Conservation (phyloP, 768 basidiomycete species). For the Rhizopogon vinicolor region DNA sequence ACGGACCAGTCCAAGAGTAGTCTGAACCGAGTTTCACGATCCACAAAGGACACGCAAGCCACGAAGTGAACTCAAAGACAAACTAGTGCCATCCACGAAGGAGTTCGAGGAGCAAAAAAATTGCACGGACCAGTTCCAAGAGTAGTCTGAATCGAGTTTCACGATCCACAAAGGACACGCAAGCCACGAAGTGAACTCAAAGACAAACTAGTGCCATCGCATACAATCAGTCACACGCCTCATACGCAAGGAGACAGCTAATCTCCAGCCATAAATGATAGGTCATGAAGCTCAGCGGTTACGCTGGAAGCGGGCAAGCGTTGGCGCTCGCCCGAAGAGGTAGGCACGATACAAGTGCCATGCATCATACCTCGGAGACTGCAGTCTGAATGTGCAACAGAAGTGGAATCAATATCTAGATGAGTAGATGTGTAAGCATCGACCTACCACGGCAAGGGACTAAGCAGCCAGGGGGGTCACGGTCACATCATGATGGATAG, state of each 20-base stretch:
- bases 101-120: too few species aligned
- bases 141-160: conserved; percentile 15
- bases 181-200: conserved; percentile 14
- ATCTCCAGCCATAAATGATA: background rate
- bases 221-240: background rate
- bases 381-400: background rate
- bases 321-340: background rate
- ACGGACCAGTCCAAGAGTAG: conserved; percentile 10
- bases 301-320: background rate
- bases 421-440: background rate
- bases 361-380: background rate
- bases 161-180: conserved; percentile 2
- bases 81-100: background rate
- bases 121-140: too few species aligned
- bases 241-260: background rate
- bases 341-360: background rate
- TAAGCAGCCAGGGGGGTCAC: background rate
- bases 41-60: conserved; percentile 6
- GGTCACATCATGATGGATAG: too few species aligned
- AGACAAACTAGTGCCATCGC: background rate
- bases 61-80: conserved; percentile 11
- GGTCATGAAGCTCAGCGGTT: background rate
- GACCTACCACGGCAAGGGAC: background rate
- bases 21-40: conserved; percentile 12
- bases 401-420: background rate